Percentiles rank a stretch among this genome's conserved stretches.
These are phyloP conservation scores for Trichoderma lentiforme DNA, from an alignment of 2,329 filamentous ascomycete species.

Conservation along the genomic window DNA sequence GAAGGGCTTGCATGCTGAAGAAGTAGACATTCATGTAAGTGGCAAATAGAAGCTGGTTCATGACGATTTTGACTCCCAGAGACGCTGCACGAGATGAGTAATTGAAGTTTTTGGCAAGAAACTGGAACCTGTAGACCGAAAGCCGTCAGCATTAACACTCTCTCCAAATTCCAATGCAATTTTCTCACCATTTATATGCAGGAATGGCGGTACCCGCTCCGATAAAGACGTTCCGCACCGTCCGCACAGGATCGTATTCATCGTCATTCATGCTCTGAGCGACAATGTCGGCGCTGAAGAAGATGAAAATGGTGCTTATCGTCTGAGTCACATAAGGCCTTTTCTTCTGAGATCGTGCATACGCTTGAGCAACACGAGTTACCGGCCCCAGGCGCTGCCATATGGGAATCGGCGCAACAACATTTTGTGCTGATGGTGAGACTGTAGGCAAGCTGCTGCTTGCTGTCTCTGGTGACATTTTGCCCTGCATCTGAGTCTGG, in stretches of 20 bases:
- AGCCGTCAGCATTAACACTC: neutral
- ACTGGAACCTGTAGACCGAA: constrained; percentile 62
- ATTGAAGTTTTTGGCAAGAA: constrained; percentile 79
- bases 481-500: neutral
- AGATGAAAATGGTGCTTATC: constrained; percentile 71
- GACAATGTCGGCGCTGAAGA: constrained; percentile 71
- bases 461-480: neutral
- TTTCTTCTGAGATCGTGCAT: constrained; percentile 66
- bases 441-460: neutral
- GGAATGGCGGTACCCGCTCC: constrained; percentile 73
- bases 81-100: constrained; percentile 70
- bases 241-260: constrained; percentile 66
- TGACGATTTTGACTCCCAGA: constrained; percentile 69
- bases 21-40: constrained; percentile 82
- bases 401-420: constrained; percentile 26
- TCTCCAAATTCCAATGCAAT: neutral
- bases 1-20: constrained; percentile 72
- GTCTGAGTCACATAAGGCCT: constrained; percentile 80
- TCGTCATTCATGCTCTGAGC: constrained; percentile 66
- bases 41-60: constrained; percentile 80
- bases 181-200: constrained; percentile 70
- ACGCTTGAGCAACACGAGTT: constrained; percentile 53
- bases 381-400: constrained; percentile 59
- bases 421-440: neutral
- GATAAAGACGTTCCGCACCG: constrained; percentile 68